Evolutionary conservation across 805 yeast genomes (phyloP), one percentile per base, ranked within the genome.

Genomic region (Zygotorulaspora sp.): DNA sequence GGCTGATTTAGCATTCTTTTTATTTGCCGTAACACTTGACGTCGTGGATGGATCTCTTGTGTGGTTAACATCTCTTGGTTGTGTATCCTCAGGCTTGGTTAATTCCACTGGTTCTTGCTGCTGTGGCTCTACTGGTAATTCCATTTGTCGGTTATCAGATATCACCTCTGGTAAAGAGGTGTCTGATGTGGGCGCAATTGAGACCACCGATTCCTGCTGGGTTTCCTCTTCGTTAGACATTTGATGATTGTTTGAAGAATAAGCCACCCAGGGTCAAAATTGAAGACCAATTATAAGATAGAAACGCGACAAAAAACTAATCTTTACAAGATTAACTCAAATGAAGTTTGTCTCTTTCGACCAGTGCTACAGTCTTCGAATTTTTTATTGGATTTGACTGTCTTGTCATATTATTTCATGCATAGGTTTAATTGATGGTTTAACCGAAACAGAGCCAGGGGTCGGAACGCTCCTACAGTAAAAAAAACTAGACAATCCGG

Each of bases 1-100:
- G 14, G 66, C 63, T 0, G 69, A 55, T 15, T 53, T 52, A 15
- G 58, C 55, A 36, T 59, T 59, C 9, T 49, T 42, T 16, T 47
- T 36, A 7, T 41, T 44, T 7, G 41, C 25, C 14, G 30, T 26
- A 0, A 20, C 6, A 8, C 34, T 23, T 2, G 52, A 38, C 2
- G 38, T 32, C 2, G 32, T 27, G 6, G 50, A 45, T 3, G 33
- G 29, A 18, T 40, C 44, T 27, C 50, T 48, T 7, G 45, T 40
- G 13, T 48, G 49, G 14, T 17, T 34, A 26, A 35, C 24, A 11
- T 26, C 30, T 26, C 17, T 11, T 26, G 30, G 30, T 4, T 14
- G 16, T 7, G n/a, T n/a, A 13, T 16, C 32, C 3, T 21, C 14
- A 18, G 25, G 25, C 6, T 35, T 19, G 4, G 20, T 24, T 17